Base-by-base conservation (phyloP, 2,329 filamentous ascomycete species). In the Pyrenochaeta sp. region DNA sequence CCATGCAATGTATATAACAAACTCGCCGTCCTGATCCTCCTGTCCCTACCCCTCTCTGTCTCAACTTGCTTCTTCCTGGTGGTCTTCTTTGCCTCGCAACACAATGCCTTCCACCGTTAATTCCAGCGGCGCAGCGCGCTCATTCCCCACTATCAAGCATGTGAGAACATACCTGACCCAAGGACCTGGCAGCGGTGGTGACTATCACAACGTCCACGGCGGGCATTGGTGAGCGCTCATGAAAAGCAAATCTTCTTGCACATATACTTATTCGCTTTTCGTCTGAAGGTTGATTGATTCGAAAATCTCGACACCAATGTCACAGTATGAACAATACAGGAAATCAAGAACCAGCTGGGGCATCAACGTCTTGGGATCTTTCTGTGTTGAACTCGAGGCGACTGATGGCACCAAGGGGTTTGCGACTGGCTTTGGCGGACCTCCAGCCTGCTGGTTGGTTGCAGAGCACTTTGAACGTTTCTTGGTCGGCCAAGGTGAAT, bases 391-490 rank as follows among this genome's bases (percentile, higher is more conserved):
- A 73, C 85, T 96, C 41, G 90, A 96, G 72, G 88, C 89, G 11
- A 86, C 83, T 6, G 90, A 96, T 77, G 92, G 92, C 55, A 94
- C 89, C n/a, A 88, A 93, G 58, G 92, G 92, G 24, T 94, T 96
- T 69, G 92, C 92, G 3, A 96, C 92, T 19, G 92, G 92, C 11
- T 96, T 96, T 67, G 92, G 92, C 68, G 92, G 92, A 1, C 92
- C 92, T 11, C 92, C 92, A 22, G 92, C 89, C 24, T 96, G 92
- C 76, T 96, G 92, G 92, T 82, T 96, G 37, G 88, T 94, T 28
- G 88, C 93, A 65, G 88, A 95, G 73, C 92, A 96, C 74, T 96
- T 96, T 69, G 88, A 94, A 73, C 84, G 92, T 51, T 96, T 96
- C 80, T 76, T 96, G 49, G 81, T 96, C 58, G 91, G 90, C 28